Percentiles rank a stretch among this genome's conserved stretches.
Conservation (phyloP, 495 filamentous ascomycete species). For the Daldinia decipiens region DNA sequence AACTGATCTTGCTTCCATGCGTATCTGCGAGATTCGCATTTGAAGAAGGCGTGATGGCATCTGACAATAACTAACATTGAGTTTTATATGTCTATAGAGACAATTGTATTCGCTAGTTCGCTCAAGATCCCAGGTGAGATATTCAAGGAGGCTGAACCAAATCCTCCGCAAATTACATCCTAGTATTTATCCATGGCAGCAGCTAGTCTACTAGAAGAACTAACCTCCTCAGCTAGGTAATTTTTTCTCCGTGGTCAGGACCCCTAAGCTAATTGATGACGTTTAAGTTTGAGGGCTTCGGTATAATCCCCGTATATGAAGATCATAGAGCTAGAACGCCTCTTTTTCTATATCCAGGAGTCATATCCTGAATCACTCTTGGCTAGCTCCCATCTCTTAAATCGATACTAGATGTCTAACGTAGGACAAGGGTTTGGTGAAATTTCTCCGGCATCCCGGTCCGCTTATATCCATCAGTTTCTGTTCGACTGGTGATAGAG, state of each 20-base stretch:
- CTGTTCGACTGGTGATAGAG: conserved; percentile 24
- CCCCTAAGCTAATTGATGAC: conserved; percentile 33
- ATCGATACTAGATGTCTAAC: conserved; percentile 16
- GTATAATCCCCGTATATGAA: conserved; percentile 30
- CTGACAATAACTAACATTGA: conserved; percentile 8
- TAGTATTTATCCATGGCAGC: conserved; percentile 23
- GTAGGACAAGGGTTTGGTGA: conserved; percentile 28
- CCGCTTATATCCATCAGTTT: conserved; percentile 32
- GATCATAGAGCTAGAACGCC: conserved; percentile 5
- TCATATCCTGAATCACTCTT: conserved; percentile 11
- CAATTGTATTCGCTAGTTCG: neutral
- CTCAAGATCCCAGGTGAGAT: conserved; percentile 21
- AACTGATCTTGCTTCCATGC: conserved; percentile 11
- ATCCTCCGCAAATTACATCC: conserved; percentile 37
- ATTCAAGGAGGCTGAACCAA: conserved; percentile 37
- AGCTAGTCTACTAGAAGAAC: conserved; percentile 26
- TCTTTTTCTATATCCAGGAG: conserved; percentile 6
- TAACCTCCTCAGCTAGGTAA: conserved; percentile 21
- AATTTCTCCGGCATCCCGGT: conserved; percentile 45
- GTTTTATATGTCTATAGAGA: too few relatives aligned
- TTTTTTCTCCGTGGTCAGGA: conserved; percentile 22
- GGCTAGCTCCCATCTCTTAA: conserved; percentile 9
- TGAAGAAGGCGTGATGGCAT: conserved; percentile 5
- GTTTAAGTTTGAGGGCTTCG: conserved; percentile 24
- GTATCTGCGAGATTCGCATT: conserved; percentile 12